Percentiles rank a stretch among this genome's conserved stretches.
phyloP scores from a whole-genome alignment of 306 rosid genomes.

The Vigna radiata region DNA sequence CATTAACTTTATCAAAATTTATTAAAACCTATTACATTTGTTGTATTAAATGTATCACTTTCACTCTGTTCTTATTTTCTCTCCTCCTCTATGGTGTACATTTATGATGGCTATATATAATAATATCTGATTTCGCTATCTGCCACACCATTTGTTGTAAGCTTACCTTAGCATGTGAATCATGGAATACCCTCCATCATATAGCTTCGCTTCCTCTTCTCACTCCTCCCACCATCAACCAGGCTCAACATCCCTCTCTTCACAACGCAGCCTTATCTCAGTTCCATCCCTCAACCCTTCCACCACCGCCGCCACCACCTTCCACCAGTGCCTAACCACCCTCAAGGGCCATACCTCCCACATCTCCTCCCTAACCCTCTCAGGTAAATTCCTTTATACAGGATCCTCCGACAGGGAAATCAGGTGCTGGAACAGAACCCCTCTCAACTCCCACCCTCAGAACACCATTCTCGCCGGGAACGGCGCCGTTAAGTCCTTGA shows the following conservation, averaged over 20 bases:
- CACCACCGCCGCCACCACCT: constrained; percentile 17
- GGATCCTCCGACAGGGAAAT: constrained; percentile 89
- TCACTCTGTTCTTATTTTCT: neutral
- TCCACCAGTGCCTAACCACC: constrained; percentile 65
- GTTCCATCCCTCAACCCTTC: constrained; percentile 55
- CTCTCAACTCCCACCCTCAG: constrained; percentile 11
- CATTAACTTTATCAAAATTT: no score
- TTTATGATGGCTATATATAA: constrained; percentile 39
- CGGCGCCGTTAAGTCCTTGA: constrained; percentile 85
- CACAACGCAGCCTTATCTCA: constrained; percentile 64
- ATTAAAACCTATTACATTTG: no score
- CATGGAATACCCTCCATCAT: constrained; percentile 62
- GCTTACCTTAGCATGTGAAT: constrained; percentile 49
- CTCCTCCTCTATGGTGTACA: neutral
- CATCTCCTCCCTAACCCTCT: constrained; percentile 68
- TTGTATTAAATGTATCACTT: no score
- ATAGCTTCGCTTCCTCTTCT: constrained; percentile 44
- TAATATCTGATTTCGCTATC: constrained; percentile 43
- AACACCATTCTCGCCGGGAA: constrained; percentile 62
- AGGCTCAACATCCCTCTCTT: constrained; percentile 47
- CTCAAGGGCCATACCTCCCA: constrained; percentile 66
- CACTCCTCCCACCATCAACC: constrained; percentile 44
- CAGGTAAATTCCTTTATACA: constrained; percentile 70
- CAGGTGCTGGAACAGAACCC: constrained; percentile 57
- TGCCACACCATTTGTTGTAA: constrained; percentile 38